phyloP scores from a whole-genome alignment of 2,329 filamentous ascomycete genomes.

The Calycina marina region DNA sequence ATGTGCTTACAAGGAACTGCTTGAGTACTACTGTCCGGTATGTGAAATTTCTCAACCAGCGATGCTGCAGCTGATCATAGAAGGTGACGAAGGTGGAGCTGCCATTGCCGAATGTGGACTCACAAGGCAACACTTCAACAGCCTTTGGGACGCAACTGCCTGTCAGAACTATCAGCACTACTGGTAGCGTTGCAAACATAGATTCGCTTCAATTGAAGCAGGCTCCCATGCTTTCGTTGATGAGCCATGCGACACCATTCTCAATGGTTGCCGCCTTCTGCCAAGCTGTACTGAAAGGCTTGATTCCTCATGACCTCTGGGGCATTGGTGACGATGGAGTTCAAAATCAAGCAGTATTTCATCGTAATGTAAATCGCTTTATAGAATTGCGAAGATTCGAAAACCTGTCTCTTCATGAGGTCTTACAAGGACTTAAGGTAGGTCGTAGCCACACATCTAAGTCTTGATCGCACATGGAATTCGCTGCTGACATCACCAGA shows the following conservation, averaged over 20 bases:
- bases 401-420: slow-evolving; percentile 62
- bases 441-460: slow-evolving; percentile 3
- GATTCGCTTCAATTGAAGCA: slow-evolving; percentile 18
- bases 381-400: slow-evolving; percentile 69
- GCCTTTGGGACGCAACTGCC: slow-evolving; percentile 14
- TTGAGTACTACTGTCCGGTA: slow-evolving; percentile 67
- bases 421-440: slow-evolving; percentile 64
- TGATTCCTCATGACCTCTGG: slow-evolving; percentile 67
- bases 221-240: slow-evolving; percentile 28
- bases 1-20: slow-evolving; percentile 66
- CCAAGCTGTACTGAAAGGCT: slow-evolving; percentile 53
- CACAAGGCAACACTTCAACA: slow-evolving; percentile 12
- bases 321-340: slow-evolving; percentile 37
- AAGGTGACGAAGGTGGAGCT: no score
- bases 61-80: no score
- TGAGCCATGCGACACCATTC: slow-evolving; percentile 51
- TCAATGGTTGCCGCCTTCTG: slow-evolving; percentile 75
- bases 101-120: slow-evolving; percentile 3
- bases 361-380: slow-evolving; percentile 63
- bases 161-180: neutral
- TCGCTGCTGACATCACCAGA: no score
- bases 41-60: no score
- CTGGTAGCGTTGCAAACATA: neutral
- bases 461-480: no score
- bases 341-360: slow-evolving; percentile 47